Base-by-base conservation (phyloP, 805 yeast species). In the Schizosaccharomyces japonicus region DNA sequence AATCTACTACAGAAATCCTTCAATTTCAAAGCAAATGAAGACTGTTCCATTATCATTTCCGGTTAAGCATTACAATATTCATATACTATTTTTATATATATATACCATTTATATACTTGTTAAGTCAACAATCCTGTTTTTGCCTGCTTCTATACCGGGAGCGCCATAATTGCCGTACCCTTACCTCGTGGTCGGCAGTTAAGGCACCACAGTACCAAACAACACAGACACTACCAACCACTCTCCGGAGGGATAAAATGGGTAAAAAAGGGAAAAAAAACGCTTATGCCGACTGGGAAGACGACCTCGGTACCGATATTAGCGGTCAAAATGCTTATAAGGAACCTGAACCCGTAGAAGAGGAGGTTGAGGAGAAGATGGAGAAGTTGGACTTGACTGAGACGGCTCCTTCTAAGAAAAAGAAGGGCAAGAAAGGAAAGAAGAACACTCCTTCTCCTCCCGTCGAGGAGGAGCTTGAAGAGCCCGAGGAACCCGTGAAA, bases 231-330 rank as follows among this genome's bases (percentile, higher is more conserved):
- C n/a, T n/a, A n/a, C n/a, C n/a, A n/a, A n/a, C n/a, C n/a, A n/a
- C n/a, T n/a, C n/a, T n/a, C n/a, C n/a, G n/a, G n/a, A n/a, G n/a
- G 36, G 2, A 15, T 19, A 36, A 23, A 19, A 36, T 36, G 42
- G 42, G 42, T 17, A 36, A 36, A 36, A 36, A 36, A 23, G 42
- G 42, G 23, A 36, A 36, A 36, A 36, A 36, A 36, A n/a, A 25
- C 11, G 26, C 27, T 6, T 36, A 45, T 8, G 47, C 31, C 19
- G 23, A 45, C 27, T 45, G 47, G 47, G 47, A 45, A n/a, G 39
- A 45, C 33, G 47, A 29, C 3, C n/a, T 45, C 8, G 47, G 39
- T 13, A 11, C 28, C 13, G 47, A 45, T 31, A 45, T 23, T 11
- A 45, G 39, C 39, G 47, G 47, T 8, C 39, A 32, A 25, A 29